These are phyloP conservation scores for Pestalotiopsis sp. DNA, from an alignment of 2,329 filamentous ascomycete species.

Conservation along the genomic window DNA sequence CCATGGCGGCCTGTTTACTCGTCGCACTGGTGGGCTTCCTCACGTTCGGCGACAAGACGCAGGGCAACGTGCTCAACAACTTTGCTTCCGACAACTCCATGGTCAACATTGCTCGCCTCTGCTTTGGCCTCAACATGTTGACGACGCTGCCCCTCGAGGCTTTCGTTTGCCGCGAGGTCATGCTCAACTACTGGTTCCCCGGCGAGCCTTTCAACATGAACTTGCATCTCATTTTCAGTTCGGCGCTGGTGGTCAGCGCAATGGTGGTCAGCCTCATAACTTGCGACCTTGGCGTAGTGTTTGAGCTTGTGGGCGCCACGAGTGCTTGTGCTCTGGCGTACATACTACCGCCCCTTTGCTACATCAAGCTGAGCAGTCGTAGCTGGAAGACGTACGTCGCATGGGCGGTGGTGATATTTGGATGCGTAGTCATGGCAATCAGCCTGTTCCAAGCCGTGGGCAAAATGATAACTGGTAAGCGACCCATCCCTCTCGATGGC, in stretches of 20 bases:
- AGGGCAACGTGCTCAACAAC: slow-evolving; percentile 98
- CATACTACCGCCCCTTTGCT: slow-evolving; percentile 92
- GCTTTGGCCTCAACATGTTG: slow-evolving; percentile 98
- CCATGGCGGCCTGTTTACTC: slow-evolving; percentile 85
- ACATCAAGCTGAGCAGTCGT: slow-evolving; percentile 84
- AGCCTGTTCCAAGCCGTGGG: slow-evolving; percentile 72
- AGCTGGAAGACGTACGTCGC: slow-evolving; percentile 76
- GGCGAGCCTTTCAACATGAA: slow-evolving; percentile 77
- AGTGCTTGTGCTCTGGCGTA: slow-evolving; percentile 94
- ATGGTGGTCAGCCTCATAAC: slow-evolving; percentile 81
- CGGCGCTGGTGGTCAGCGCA: slow-evolving; percentile 76
- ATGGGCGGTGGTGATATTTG: slow-evolving; percentile 76
- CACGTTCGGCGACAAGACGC: slow-evolving; percentile 87
- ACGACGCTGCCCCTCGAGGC: slow-evolving; percentile 95
- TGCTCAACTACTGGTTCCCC: slow-evolving; percentile 80
- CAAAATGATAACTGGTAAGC: slow-evolving; percentile 64
- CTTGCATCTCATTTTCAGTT: slow-evolving; percentile 86
- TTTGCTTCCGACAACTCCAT: slow-evolving; percentile 88
- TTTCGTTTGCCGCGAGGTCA: slow-evolving; percentile 96
- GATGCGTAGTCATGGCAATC: slow-evolving; percentile 77
- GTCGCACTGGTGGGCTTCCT: slow-evolving; percentile 91
- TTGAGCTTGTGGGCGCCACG: slow-evolving; percentile 94
- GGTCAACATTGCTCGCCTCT: slow-evolving; percentile 92
- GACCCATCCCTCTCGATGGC: slow-evolving; percentile 8
- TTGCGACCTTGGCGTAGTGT: slow-evolving; percentile 91